Evolutionary conservation across 352 stramenopile genomes (phyloP).

Genomic region (Phytophthora macrochlamydospora): DNA sequence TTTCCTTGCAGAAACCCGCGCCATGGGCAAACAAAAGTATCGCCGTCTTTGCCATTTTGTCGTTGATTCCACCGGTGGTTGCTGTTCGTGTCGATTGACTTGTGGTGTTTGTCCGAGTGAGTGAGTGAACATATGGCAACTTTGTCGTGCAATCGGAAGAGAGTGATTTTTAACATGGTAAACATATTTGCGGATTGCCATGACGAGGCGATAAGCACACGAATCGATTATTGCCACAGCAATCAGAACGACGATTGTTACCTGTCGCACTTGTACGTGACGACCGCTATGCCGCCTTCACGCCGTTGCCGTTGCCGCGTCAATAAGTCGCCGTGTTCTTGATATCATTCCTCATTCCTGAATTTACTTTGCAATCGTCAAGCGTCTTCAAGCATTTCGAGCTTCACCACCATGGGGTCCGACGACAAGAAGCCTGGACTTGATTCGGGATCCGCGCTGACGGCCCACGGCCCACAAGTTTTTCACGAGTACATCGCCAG

Average conservation of each 20-base stretch:
- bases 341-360: slow-evolving; percentile 8
- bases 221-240: neutral
- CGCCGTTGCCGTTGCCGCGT: no score
- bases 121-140: no score
- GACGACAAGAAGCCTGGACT: slow-evolving; percentile 13
- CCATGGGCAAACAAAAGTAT: slow-evolving; percentile 47
- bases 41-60: slow-evolving; percentile 20
- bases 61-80: neutral
- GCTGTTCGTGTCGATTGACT: neutral
- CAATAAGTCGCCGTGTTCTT: no score
- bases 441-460: slow-evolving; percentile 29
- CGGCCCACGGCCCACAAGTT: slow-evolving; percentile 31
- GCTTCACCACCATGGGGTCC: slow-evolving; percentile 8
- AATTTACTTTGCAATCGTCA: slow-evolving; percentile 8
- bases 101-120: neutral
- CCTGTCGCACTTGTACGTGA: no score
- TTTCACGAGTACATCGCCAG: slow-evolving; percentile 40
- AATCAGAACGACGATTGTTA: neutral
- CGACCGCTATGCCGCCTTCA: no score
- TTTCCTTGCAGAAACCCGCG: slow-evolving; percentile 38
- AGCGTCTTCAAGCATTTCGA: neutral
- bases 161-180: no score
- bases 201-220: neutral
- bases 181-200: no score
- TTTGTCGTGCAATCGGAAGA: no score